Conservation (phyloP, 2,329 filamentous ascomycete species). For the Nemania bipapillata region DNA sequence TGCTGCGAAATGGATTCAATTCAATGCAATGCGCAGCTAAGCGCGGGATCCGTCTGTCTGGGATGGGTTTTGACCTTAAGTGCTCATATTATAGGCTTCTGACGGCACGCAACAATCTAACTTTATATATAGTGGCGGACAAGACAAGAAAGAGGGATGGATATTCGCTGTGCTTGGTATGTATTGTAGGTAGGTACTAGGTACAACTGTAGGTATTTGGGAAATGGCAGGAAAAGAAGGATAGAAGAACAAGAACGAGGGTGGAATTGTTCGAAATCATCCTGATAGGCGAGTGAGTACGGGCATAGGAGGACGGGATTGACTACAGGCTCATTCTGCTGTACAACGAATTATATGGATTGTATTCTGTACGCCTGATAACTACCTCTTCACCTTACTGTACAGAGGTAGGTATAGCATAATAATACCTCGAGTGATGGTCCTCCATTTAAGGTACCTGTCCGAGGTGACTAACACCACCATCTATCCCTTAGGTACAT, state of each 20-base stretch:
- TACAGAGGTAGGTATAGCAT: neutral
- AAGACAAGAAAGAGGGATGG: neutral
- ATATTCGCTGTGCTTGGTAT: neutral
- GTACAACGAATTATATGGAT: neutral
- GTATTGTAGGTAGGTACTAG: neutral
- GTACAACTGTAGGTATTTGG: neutral
- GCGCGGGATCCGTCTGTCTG: slow-evolving; percentile 2
- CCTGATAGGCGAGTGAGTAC: neutral
- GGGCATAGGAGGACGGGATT: too few relatives aligned
- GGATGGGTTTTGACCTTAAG: neutral
- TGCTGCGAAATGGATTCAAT: slow-evolving; percentile 6
- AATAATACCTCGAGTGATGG: neutral
- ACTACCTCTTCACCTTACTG: too few relatives aligned
- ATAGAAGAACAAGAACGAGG: neutral
- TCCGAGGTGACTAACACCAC: neutral
- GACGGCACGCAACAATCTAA: neutral
- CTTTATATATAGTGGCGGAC: neutral
- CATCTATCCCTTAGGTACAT: neutral
- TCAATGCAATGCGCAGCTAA: slow-evolving; percentile 4
- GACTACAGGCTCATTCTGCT: neutral
- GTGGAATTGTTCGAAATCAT: neutral
- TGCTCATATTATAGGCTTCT: neutral
- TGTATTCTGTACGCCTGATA: too few relatives aligned
- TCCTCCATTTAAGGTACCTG: neutral
- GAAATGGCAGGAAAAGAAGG: slow-evolving; percentile 2